Conservation (phyloP, 1,284 basidiomycete species). For the Fomitiporia mediterranea region DNA sequence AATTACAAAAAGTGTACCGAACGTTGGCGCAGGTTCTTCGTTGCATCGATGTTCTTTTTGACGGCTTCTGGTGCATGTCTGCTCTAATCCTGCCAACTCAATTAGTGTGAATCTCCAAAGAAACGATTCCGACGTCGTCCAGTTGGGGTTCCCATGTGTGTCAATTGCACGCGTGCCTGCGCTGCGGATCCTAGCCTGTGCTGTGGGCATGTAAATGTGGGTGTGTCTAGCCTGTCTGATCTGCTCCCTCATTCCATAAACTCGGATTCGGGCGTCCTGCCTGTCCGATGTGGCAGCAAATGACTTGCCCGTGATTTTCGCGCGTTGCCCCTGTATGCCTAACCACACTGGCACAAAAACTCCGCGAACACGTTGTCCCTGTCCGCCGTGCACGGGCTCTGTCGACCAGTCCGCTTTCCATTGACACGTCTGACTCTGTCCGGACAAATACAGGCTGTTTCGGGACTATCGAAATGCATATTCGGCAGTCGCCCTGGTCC, state of each 20-base stretch:
- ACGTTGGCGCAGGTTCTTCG: neutral
- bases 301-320: neutral
- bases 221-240: neutral
- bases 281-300: no score
- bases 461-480: neutral
- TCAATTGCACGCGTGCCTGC: neutral
- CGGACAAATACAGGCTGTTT: neutral
- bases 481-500: neutral
- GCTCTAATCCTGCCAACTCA: neutral
- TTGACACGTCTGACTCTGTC: neutral
- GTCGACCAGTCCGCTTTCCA: neutral
- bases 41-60: neutral
- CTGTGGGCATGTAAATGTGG: neutral
- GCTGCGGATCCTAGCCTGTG: neutral
- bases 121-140: neutral
- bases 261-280: neutral
- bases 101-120: neutral
- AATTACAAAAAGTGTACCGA: neutral
- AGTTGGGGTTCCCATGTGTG: neutral
- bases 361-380: slow-evolving; percentile 4
- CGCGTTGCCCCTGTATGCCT: neutral
- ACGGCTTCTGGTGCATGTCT: neutral
- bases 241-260: neutral
- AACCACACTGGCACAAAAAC: neutral
- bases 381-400: neutral